phyloP scores from a whole-genome alignment of 2,329 filamentous ascomycete genomes.

The Colletotrichum cordylinicola region DNA sequence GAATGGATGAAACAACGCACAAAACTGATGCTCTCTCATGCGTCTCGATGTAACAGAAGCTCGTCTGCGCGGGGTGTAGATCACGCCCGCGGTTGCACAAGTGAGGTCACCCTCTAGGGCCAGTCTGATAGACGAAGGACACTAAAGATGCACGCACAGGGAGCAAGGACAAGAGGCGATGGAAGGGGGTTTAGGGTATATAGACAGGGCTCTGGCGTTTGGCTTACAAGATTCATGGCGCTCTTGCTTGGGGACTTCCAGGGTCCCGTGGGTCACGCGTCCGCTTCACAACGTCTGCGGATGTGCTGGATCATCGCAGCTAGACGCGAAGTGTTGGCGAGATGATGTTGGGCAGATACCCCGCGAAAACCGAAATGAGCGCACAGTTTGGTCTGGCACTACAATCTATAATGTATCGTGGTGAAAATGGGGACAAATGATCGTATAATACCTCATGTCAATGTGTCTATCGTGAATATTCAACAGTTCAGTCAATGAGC shows the following conservation, averaged over 20 bases:
- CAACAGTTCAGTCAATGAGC: conserved; percentile 62
- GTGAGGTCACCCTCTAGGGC: neutral
- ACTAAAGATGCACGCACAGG: neutral
- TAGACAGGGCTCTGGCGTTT: neutral
- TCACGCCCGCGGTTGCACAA: neutral
- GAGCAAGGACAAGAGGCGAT: neutral
- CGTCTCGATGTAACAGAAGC: neutral
- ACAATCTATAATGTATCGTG: neutral
- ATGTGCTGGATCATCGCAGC: neutral
- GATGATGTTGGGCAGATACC: neutral
- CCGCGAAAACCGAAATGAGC: neutral
- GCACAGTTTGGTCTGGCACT: neutral
- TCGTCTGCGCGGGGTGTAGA: neutral
- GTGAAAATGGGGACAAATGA: neutral
- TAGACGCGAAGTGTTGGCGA: neutral
- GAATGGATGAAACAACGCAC: neutral
- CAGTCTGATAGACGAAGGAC: neutral
- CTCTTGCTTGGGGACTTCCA: neutral
- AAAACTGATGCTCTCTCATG: neutral
- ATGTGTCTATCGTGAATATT: neutral
- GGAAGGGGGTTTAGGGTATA: neutral
- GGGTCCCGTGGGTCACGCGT: neutral
- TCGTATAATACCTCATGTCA: neutral
- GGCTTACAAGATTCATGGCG: neutral
- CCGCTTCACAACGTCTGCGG: neutral